Evolutionary conservation across 1,139 yeast species (phyloP), one percentile per base, ranked within the genome.

Genomic region (Blastobotrys serpentis): DNA sequence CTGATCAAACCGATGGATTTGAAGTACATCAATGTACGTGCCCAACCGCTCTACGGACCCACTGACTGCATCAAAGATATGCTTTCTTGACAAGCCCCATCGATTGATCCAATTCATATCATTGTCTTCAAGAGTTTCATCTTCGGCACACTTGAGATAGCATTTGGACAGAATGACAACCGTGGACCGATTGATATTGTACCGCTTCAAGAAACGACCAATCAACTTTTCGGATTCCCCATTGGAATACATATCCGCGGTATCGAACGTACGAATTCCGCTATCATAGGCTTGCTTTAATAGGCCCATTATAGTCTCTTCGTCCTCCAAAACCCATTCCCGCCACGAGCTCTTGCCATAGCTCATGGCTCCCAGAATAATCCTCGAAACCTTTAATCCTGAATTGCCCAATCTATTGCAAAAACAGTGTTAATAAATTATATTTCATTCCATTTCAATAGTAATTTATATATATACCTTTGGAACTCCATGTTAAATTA

Each of bases 11-110:
- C 83, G 67, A 66, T 88, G 96, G 63, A 87, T 72, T 65, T 84
- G 86, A 1, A 86, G 86, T 56, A 86, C 71, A 65, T 88, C 96
- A 54, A 88, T 68, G 61, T 86, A 86, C 0, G 95, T 84, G 14
- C 77, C 66, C 49, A 88, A 72, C 50, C 95, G 70, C 44, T 76
- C 64, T n/a, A 72, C 73, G 4, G 79, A 74, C 1, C 61, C 74
- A 43, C 73, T 69, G 14, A 69, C 78, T 1, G 81, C 80, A 56
- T 77, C 81, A 30, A 77, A 55, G 29, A 79, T 73, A 56, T 76
- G 78, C 46, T 75, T 76, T 52, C 79, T 61, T 1, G 79, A 74
- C 25, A 73, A 59, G 0, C 79, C 78, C 43, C 57, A 50, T 4
- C 62, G 56, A 44, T 71, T 70, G 43, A 65, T 43, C 46, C 61